Evolutionary conservation across 495 filamentous ascomycete genomes (phyloP).

Genomic region (Amphirosellinia nigrospora): DNA sequence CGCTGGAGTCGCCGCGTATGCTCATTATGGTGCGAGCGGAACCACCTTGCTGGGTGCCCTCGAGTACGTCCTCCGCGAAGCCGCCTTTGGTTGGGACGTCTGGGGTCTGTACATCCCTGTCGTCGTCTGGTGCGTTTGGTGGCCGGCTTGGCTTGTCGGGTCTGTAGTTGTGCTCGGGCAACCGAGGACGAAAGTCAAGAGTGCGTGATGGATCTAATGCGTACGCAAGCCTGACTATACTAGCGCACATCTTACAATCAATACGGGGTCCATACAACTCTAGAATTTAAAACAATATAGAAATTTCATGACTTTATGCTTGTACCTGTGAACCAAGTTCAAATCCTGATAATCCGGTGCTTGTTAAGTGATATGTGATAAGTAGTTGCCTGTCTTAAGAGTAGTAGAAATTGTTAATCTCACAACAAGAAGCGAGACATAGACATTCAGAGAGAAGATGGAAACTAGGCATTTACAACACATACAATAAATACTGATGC

Average conservation of each 20-base stretch:
- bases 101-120: constrained; percentile 90
- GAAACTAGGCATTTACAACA: too few species aligned
- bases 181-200: constrained; percentile 41
- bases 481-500: too few species aligned
- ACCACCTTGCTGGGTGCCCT: background rate
- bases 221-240: background rate
- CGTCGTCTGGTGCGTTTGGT: constrained; percentile 97
- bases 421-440: too few species aligned
- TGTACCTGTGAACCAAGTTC: background rate
- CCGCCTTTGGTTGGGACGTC: constrained; percentile 89
- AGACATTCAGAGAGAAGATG: too few species aligned
- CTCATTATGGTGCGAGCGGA: background rate
- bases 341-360: background rate
- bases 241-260: background rate
- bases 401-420: background rate
- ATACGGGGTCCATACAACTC: background rate
- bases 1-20: constrained; percentile 51
- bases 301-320: too few species aligned
- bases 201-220: constrained; percentile 28
- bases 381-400: background rate
- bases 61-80: constrained; percentile 68
- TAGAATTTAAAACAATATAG: background rate
- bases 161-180: constrained; percentile 48
- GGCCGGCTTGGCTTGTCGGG: constrained; percentile 89
- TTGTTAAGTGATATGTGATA: background rate